These are phyloP conservation scores for Talaromyces atroroseus DNA, from an alignment of 2,329 filamentous ascomycete genomes.

Conservation along the genomic window DNA sequence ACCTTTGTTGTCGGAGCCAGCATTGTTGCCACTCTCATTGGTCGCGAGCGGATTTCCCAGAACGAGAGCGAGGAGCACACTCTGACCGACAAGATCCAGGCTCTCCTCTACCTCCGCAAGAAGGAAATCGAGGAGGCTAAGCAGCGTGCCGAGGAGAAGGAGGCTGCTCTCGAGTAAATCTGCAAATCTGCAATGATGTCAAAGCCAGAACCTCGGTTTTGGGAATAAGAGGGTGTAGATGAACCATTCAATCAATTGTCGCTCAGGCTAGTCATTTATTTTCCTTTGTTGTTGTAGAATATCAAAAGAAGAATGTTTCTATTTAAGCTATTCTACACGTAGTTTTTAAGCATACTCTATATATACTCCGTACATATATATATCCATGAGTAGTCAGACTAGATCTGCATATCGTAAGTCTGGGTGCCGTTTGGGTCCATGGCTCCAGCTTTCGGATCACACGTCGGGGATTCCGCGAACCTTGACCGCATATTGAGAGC, in stretches of 20 bases:
- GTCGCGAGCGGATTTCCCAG: conserved; percentile 66
- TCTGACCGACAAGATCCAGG: conserved; percentile 47
- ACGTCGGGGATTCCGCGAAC: background rate
- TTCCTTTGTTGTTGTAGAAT: conserved; percentile 15
- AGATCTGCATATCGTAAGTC: no score
- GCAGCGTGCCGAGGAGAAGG: conserved; percentile 32
- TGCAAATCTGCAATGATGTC: background rate
- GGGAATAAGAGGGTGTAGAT: background rate
- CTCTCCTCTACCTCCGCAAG: conserved; percentile 45
- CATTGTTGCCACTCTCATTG: conserved; percentile 75
- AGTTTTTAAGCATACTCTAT: background rate
- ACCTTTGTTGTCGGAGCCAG: conserved; percentile 82
- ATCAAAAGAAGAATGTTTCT: conserved; percentile 2
- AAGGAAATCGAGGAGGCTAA: conserved; percentile 43
- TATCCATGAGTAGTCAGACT: no score
- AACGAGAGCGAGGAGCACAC: conserved; percentile 31
- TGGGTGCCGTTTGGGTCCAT: no score
- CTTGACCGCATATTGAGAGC: background rate
- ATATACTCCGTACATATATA: background rate
- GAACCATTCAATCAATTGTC: background rate
- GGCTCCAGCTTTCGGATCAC: no score
- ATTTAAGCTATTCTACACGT: background rate
- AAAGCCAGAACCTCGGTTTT: background rate
- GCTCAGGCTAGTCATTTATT: conserved; percentile 10
- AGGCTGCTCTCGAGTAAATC: conserved; percentile 12